Percentiles rank a stretch among this genome's conserved stretches.
Evolutionary conservation across 2,329 filamentous ascomycete species (phyloP).

Genomic region (Claviceps arundinis): DNA sequence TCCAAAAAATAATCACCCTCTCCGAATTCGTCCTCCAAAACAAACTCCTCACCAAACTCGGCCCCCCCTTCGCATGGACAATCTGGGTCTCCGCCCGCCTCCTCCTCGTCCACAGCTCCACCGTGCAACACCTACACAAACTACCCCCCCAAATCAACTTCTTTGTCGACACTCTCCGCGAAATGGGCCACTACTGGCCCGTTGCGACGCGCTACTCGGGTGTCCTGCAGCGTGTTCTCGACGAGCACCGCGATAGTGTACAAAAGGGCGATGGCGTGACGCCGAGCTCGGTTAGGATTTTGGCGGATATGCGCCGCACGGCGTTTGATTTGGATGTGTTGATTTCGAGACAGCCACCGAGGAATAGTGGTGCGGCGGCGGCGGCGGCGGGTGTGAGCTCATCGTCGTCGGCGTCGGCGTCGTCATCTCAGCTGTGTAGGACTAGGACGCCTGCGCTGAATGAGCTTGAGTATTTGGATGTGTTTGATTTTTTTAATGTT

Average conservation of each 20-base stretch:
- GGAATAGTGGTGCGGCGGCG: slow-evolving; percentile 13
- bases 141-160: slow-evolving; percentile 67
- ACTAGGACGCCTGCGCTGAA: slow-evolving; percentile 57
- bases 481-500: slow-evolving; percentile 92
- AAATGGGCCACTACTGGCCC: slow-evolving; percentile 75
- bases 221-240: slow-evolving; percentile 68
- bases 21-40: slow-evolving; percentile 67
- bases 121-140: slow-evolving; percentile 57
- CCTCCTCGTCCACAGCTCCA: slow-evolving; percentile 79
- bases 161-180: slow-evolving; percentile 68
- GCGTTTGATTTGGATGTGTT: slow-evolving; percentile 84
- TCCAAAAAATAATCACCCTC: slow-evolving; percentile 68
- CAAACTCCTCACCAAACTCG: slow-evolving; percentile 63
- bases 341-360: slow-evolving; percentile 64
- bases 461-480: slow-evolving; percentile 80
- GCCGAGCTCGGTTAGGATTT: slow-evolving; percentile 70
- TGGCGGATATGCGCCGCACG: slow-evolving; percentile 83
- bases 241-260: slow-evolving; percentile 73
- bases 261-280: slow-evolving; percentile 61
- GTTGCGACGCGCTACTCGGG: slow-evolving; percentile 72
- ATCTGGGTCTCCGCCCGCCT: slow-evolving; percentile 84
- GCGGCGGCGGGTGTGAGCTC: too few species aligned
- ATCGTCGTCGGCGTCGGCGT: too few species aligned
- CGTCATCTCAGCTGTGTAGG: too few species aligned
- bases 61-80: slow-evolving; percentile 82